Evolutionary conservation across 2,329 filamentous ascomycete species (phyloP).

Genomic region (Fusarium denticulatum): DNA sequence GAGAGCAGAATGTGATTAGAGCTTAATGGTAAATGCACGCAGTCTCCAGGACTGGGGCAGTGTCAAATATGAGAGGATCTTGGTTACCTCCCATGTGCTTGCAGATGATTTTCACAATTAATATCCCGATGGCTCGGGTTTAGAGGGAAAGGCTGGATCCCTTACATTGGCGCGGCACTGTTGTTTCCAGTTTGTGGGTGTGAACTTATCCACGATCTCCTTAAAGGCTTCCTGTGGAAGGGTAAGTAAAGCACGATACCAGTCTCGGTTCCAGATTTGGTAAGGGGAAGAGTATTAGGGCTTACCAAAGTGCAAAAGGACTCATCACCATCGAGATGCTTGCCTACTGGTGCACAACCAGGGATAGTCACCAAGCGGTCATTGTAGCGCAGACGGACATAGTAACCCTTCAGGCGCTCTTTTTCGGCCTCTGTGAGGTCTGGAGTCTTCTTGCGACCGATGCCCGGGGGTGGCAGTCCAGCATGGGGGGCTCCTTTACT

Average conservation of each 20-base stretch:
- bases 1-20: background rate
- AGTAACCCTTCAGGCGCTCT: slow-evolving; percentile 76
- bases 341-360: slow-evolving; percentile 78
- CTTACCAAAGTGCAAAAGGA: slow-evolving; percentile 88
- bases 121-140: slow-evolving; percentile 64
- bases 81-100: background rate
- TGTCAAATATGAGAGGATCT: background rate
- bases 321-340: slow-evolving; percentile 86
- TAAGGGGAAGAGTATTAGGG: slow-evolving; percentile 4
- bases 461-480: slow-evolving; percentile 54
- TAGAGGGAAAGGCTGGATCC: slow-evolving; percentile 56
- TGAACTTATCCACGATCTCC: slow-evolving; percentile 88
- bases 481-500: slow-evolving; percentile 26
- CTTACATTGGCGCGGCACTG: slow-evolving; percentile 60
- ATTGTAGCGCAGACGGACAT: slow-evolving; percentile 91
- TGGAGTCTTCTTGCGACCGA: slow-evolving; percentile 68
- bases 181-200: slow-evolving; percentile 78
- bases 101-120: background rate
- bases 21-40: background rate
- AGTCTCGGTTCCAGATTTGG: background rate
- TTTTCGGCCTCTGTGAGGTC: slow-evolving; percentile 68
- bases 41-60: background rate
- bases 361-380: slow-evolving; percentile 84
- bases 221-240: slow-evolving; percentile 85
- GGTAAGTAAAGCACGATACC: slow-evolving; percentile 13